Base-by-base conservation (phyloP, 108 stramenopile genomes). In the Cyclotella atomus region DNA sequence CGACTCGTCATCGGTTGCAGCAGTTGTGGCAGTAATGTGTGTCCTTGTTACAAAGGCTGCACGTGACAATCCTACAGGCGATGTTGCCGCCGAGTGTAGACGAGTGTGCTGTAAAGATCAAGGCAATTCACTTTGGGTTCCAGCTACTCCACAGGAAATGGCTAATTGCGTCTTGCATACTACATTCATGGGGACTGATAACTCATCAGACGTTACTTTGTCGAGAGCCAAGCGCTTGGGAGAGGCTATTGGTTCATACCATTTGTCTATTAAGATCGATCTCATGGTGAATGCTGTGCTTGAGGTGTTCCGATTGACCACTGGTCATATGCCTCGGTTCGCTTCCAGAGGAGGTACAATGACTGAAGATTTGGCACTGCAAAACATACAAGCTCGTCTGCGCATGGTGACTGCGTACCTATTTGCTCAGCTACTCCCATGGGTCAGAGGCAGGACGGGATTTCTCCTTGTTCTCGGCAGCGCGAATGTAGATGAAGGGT, bases 401-500 rank as follows among this genome's bases (percentile, higher is more conserved):
- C 85, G 99, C 21, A 99, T 99, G 99, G 97, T 99, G 36, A 87
- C 95, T 38, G 91, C 98, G 24, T 99, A 99, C 74, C 70, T 98
- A 15, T 92, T 96, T 65, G 99, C 98, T 15, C 99, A 99, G 76
- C 89, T 99, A 8, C 76, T 98, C 21, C 99, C 98, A 3, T 98
- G 98, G 99, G 86, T 91, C 6, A 89, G 99, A 2, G 88, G 91
- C 2, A 68, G 86, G 7, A 54, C 64, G 14, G 97, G 98, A 47
- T 99, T 97, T 69, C 81, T 99, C 23, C 85, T 99, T 1, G 99
- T 99, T 25, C 76, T 99, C 49, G 98, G 99, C 35, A 94, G 91
- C 63, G 98, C 96, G 65, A 99, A 99, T 83, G 99, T 98, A 9
- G 99, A 99, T 74, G 99, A 99, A 76, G 95, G 95, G 10, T 83